Base-by-base conservation (phyloP, 2,329 filamentous ascomycete genomes). In the Fusarium sublunatum region DNA sequence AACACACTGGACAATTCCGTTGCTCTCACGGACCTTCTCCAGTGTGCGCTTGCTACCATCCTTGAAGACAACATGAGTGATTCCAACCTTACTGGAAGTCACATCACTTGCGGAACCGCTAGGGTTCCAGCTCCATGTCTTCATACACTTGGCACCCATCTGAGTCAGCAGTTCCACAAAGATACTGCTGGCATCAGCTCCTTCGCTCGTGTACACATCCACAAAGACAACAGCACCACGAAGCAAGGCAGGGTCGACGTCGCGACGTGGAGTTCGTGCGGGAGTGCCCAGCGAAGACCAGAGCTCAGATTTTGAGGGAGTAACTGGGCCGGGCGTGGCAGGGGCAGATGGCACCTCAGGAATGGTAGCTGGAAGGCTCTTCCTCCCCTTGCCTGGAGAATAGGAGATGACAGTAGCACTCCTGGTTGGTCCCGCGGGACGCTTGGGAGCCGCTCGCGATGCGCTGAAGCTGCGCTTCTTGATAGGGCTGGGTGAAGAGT, bases 1-100 rank as follows among this genome's bases (percentile, higher is more conserved):
- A 52, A 97, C 92, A 76, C 92, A 96, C 68, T 91, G 88, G 34
- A 97, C 91, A 28, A 91, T 81, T 6, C 91, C 91, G 12, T 85
- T 83, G 35, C 86, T 88, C 68, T 89, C 85, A 54, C 87, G 83
- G 7, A 94, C 89, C 76, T 93, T 96, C 72, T 96, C 89, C 65
- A 97, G 77, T 1, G 92, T 96, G 25, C 89, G 83, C 71, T 89
- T 88, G 38, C 88, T 88, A 41, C 93, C 93, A 71, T 96, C 93
- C 75, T 96, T 97, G 81, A 88, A 97, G 7, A 97, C 87, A 7
- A 97, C 91, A 72, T 97, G 93, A 0, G 92, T 96, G 69, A 96
- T 91, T 6, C 89, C 90, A 57, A 92, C 80, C 73, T 87, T 90
- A 44, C 74, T 73, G 38, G 75, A 73, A 12, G 75, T 74, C 6